Evolutionary conservation across 1,284 basidiomycete species (phyloP), one percentile per base, ranked within the genome.

Genomic region (Ustilago bromivora): DNA sequence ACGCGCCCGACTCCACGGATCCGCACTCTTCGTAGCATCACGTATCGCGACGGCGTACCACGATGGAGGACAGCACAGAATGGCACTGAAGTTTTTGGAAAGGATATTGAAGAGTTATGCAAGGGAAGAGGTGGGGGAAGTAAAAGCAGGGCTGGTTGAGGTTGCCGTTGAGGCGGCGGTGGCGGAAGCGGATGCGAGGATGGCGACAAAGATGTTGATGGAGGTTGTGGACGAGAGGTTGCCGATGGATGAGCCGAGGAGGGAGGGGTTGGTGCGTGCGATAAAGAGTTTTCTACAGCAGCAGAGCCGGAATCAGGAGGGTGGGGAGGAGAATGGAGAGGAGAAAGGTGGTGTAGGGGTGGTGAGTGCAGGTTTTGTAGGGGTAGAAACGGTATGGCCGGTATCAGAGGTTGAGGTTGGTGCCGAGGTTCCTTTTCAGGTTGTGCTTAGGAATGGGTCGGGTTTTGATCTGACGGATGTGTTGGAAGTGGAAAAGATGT

Each of bases 61-160:
- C 51, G 75, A 72, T 1, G 66, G 60, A 0, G 75, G 69, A 17
- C 79, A 76, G 43, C n/a, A 71, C 34, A 52, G 70, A 35, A 69
- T 76, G 64, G 79, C 84, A 49, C 59, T 82, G 17, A 72, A 77
- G n/a, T 84, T 82, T 54, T 46, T 85, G 17, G 77, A 81, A 40
- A 71, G 84, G 36, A 76, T 82, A 13, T 31, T 81, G 46, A 69
- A 64, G 55, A 71, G 60, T 55, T 85, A 83, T 62, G 46, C 31
- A 15, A 63, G 52, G 32, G 81, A 82, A 4, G 55, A 62, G 17
- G 73, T 68, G 57, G 12, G 54, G 10, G 54, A 52, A 9, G 61
- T 72, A 10, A 62, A 66, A 23, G 41, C 34, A 0, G 63, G 36
- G 7, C 47, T 79, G 56, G 56, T 80, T 4, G 41, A 62, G n/a